Evolutionary conservation across 2,329 filamentous ascomycete genomes (phyloP), one percentile per base, ranked within the genome.

Genomic region (Fusarium avenaceum): DNA sequence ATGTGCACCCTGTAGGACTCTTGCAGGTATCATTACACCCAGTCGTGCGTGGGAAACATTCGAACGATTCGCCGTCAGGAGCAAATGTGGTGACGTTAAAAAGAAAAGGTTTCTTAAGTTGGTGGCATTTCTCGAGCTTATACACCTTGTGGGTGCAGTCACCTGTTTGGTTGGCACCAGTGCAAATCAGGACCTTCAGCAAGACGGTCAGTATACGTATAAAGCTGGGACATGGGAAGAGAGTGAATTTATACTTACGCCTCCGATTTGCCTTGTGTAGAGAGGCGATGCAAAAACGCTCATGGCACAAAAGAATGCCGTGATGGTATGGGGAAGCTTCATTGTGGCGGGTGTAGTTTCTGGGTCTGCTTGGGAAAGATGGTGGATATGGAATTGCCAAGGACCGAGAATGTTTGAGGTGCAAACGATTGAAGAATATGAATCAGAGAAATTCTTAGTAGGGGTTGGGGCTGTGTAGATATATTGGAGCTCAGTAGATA

Each of bases 1-100:
- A 80, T 0, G 84, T 86, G 76, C 85, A 87, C 35, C 85, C 85
- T 44, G 81, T 82, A 4, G 84, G 84, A 46, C 84, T 85, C 6
- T 52, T 82, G 79, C 85, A 87, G 62, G 81, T 76, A 22, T 74
- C 76, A 33, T 76, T 76, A 72, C 85, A 87, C 24, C 72, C 56
- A 53, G 72, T 70, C 9, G 79, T 73, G 61, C 79, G 80, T 4
- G 83, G 84, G 72, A 76, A 84, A 77, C 85, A 87, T 65, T 72
- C 76, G 65, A 86, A 86, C 39, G 68, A 68, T 45, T 84, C 84
- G 38, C 79, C 82, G 62, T 86, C 84, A 9, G 82, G 83, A 3
- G 83, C 83, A 70, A 87, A 87, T 0, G 85, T 87, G 53, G 72
- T 77, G 32, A 79, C 77, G 74, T 85, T 84, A 40, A 74, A 65